Evolutionary conservation across 1,284 basidiomycete genomes (phyloP), one percentile per base, ranked within the genome.

Genomic region (Pterula multifida): DNA sequence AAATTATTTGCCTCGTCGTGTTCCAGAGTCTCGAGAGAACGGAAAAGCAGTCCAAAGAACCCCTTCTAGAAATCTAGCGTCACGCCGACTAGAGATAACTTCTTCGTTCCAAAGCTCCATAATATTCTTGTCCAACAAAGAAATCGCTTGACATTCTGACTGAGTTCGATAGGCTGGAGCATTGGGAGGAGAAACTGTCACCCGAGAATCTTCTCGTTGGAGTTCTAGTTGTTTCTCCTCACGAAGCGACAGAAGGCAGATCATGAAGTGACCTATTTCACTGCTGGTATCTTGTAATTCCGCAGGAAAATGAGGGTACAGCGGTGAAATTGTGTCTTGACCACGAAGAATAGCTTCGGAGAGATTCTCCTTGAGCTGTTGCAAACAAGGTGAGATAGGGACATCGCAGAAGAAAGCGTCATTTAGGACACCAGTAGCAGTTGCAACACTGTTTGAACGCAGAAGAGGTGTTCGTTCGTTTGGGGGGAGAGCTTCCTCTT

Each of bases 391-490:
- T 17, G 17, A 11, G 39, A 42, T 19, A 17, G 39, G 39, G 39
- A 22, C 21, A 17, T 42, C 39, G 39, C 39, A 42, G 39, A 9
- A 42, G 39, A 17, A 42, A 9, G 39, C 4, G 17, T 17, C 39
- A 42, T 42, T 19, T 22, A 11, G 39, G 17, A 6, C 21, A 4
- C 9, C 39, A 19, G 6, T 19, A 17, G 21, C 19, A 6, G 13
- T 9, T 42, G 19, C 9, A 4, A 17, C 19, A 17, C 39, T 42
- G 39, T n/a, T 42, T 17, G 39, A 42, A 9, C 39, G 39, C 9
- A 42, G 39, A 6, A 42, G 39, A n/a, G 39, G 21, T 6, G 39
- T 42, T n/a, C 39, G 39, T 22, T 42, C 39, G 39, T 42, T 42
- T 4, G 39, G 9, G 4, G 39, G 28, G 15, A 6, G 28, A 32